Evolutionary conservation across 805 yeast genomes (phyloP), one percentile per base, ranked within the genome.

Genomic region (Sugiyamaella chiloensis): DNA sequence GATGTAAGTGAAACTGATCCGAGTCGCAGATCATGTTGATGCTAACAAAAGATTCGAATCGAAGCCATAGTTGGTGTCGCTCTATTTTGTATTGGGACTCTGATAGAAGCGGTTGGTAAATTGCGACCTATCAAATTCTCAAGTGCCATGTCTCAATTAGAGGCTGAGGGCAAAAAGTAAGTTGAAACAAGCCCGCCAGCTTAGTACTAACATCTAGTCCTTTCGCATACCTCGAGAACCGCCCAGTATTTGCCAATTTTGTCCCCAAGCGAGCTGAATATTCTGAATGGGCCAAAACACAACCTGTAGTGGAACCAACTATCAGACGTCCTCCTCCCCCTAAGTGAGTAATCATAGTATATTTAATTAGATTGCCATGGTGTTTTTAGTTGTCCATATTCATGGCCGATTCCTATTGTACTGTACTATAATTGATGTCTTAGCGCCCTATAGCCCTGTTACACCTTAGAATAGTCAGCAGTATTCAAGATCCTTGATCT

Each of bases 171-270:
- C n/a, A 59, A 60, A 16, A 63, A 64, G 56, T 50, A 43, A 40
- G 58, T 49, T 7, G 16, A 17, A 26, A 11, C 29, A 26, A 26
- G 29, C 29, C 9, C 11, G 29, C 29, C 29, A 26, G n/a, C n/a
- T 26, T 26, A 26, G 29, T 21, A 8, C 48, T 35, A 40, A 44
- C 47, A n/a, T 34, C n/a, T 30, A 54, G 55, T 29, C 76, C 75
- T 16, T 79, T 66, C 55, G 77, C 73, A 41, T 60, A 64, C 9
- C 63, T 79, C 35, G 79, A 79, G 44, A 70, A 75, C 23, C 66
- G 83, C 46, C 68, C 77, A 2, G 73, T 69, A 5, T 83, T 78
- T 55, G 65, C 81, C 37, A 79, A 82, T 56, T 64, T 81, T 6
- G 52, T 51, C 1, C 52, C 60, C 11, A 74, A 72, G 60, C 68